Conservation (phyloP, 345 rosid genomes). For the Brassica napus region DNA sequence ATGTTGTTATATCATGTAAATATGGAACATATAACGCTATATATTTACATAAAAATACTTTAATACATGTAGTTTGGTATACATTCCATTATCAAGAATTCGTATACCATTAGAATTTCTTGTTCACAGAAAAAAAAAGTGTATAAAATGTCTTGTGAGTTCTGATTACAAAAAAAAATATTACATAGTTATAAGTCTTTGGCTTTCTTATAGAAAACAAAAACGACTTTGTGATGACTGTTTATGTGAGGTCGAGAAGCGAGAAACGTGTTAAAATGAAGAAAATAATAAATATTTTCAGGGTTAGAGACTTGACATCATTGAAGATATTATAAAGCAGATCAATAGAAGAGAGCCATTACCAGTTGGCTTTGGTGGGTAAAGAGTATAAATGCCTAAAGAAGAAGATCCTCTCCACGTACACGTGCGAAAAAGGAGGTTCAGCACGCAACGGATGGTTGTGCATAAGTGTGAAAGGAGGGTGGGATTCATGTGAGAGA, state of each 20-base stretch:
- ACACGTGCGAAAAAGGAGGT: conserved; percentile 35
- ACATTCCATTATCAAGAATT: not conserved
- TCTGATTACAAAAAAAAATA: not conserved
- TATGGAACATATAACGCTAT: not conserved
- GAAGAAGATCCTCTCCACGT: conserved; percentile 12
- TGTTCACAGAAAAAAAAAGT: not conserved
- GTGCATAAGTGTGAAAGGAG: conserved; percentile 41
- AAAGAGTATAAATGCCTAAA: conserved; percentile 36
- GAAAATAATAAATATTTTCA: conserved; percentile 2
- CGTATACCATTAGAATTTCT: not conserved
- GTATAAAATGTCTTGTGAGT: not conserved
- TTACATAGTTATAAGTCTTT: not conserved
- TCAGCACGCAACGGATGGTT: conserved; percentile 34
- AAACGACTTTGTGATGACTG: not conserved
- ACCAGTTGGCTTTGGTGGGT: conserved; percentile 35
- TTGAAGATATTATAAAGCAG: conserved; percentile 28
- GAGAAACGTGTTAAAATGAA: conserved; percentile 9
- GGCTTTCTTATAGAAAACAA: not conserved
- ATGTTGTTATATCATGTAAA: not conserved
- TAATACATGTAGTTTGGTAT: not conserved
- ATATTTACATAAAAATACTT: not conserved
- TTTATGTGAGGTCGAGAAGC: conserved; percentile 24
- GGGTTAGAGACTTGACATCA: conserved; percentile 30
- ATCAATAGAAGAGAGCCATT: conserved; percentile 16
- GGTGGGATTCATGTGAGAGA: conserved; percentile 38